Evolutionary conservation across 176 grass and related monocot genomes (phyloP), one percentile per base, ranked within the genome.

Genomic region (Echinochloa phyllopogon): DNA sequence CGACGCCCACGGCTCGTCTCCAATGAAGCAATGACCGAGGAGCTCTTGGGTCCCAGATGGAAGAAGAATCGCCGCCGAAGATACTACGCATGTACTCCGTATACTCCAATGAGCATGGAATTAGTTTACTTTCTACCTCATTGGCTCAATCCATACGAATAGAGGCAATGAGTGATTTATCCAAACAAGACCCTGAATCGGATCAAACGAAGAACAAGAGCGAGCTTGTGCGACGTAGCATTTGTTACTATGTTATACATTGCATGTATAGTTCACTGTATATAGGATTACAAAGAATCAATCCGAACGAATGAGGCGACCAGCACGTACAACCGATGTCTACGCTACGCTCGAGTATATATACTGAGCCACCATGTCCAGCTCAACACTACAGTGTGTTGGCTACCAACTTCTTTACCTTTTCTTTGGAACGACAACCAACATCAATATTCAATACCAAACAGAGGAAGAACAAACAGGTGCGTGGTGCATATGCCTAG

Each of bases 231-330:
- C 60, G 13, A 58, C 48, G 48, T 13, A 50, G 48, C 3, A 50
- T 14, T 29, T 63, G 60, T 15, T 42, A 29, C 15, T 10, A 51
- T 21, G 17, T 13, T 6, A 25, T 10, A 33, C 4, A 64, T 8
- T 64, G 37, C 29, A 29, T 20, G 20, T 21, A 13, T 10, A 33
- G 1, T 33, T 33, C 29, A 33, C 29, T 33, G 29, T 33, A 33
- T 33, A 33, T 33, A 33, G 37, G 36, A 53, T 66, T 13, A 53
- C 72, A 47, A 77, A 85, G 49, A 77, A 85, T 68, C 38, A 76
- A 76, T 55, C n/a, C 47, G 21, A 84, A 76, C 72, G 49, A 77
- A 57, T 43, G 5, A 11, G 44, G 37, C 81, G 37, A 39, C 82
- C 52, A 56, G 42, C 37, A 36, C 10, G 27, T n/a, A 36, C 61